These are phyloP conservation scores for Ceratocystis alfenasii DNA, from an alignment of 2,329 filamentous ascomycete genomes.

Conservation along the genomic window DNA sequence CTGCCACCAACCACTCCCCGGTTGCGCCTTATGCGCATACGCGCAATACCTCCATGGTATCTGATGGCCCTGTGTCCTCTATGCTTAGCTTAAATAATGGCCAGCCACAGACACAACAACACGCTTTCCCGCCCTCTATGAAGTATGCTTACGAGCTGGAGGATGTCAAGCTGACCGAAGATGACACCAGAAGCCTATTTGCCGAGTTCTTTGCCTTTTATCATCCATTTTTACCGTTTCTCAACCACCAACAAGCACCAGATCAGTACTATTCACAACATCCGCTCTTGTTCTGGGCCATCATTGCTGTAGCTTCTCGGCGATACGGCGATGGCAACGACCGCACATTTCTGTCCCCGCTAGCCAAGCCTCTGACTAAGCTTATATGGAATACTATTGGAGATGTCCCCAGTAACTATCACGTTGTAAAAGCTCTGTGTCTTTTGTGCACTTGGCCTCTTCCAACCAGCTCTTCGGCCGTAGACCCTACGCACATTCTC, in stretches of 20 bases:
- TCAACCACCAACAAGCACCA: conserved; percentile 53
- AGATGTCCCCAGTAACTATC: conserved; percentile 66
- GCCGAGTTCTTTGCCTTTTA: conserved; percentile 64
- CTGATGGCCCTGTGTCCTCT: conserved; percentile 56
- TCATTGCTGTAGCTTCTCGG: conserved; percentile 62
- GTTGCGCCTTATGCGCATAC: conserved; percentile 37
- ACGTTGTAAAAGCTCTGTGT: conserved; percentile 69
- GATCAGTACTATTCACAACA: conserved; percentile 68
- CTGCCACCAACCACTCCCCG: conserved; percentile 35
- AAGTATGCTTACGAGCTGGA: conserved; percentile 51
- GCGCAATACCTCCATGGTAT: conserved; percentile 52
- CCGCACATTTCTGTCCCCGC: conserved; percentile 50
- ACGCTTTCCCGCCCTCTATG: conserved; percentile 30
- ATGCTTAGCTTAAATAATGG: conserved; percentile 54
- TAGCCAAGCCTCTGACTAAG: conserved; percentile 56
- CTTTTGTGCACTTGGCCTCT: conserved; percentile 72
- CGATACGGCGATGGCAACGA: conserved; percentile 50
- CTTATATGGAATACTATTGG: conserved; percentile 67
- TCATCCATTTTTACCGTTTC: conserved; percentile 66
- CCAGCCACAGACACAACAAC: conserved; percentile 41
- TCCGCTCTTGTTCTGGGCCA: conserved; percentile 74
- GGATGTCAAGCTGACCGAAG: conserved; percentile 51
- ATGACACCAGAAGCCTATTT: conserved; percentile 53
- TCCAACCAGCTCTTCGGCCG: conserved; percentile 67
- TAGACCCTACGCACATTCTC: conserved; percentile 70